A percentile compares a stretch with the other conserved stretches of the same genome.
Evolutionary conservation across 1,284 basidiomycete species (phyloP).

Genomic region (Microbotryum silenes-acaulis): DNA sequence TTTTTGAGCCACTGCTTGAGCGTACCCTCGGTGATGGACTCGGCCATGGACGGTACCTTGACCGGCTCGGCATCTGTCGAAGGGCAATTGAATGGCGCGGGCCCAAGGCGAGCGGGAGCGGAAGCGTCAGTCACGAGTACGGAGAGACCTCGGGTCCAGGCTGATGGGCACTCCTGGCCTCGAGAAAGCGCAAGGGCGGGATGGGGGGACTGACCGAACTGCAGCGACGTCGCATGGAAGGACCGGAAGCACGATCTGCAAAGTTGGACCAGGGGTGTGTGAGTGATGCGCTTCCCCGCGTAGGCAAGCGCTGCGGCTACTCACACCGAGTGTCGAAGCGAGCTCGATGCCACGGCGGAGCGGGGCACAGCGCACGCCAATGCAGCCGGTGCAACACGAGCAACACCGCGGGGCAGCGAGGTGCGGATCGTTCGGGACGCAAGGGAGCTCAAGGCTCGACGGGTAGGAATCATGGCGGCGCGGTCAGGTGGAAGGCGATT

Average conservation of each 20-base stretch:
- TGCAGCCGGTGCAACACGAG: too few species aligned
- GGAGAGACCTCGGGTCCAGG: neutral
- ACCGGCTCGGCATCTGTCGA: constrained; percentile 46
- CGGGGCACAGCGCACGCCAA: neutral
- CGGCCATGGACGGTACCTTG: constrained; percentile 98
- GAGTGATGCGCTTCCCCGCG: too few species aligned
- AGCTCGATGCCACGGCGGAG: constrained; percentile 3
- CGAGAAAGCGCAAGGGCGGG: neutral
- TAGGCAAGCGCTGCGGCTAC: too few species aligned
- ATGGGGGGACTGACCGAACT: constrained; percentile 15
- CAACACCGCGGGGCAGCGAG: too few species aligned
- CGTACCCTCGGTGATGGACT: constrained; percentile 96
- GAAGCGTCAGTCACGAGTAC: neutral
- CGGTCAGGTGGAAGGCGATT: too few species aligned
- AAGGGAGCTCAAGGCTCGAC: too few species aligned
- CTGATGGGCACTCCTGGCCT: neutral
- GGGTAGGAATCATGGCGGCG: too few species aligned
- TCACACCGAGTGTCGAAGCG: neutral
- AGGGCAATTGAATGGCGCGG: neutral
- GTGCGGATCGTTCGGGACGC: too few species aligned
- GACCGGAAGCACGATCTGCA: constrained; percentile 9
- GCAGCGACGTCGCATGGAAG: constrained; percentile 19
- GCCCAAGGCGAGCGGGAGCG: neutral
- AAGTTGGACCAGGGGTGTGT: neutral
- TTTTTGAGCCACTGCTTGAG: constrained; percentile 93